Percentiles rank a stretch among this genome's conserved stretches.
Conservation (phyloP, 768 basidiomycete species). For the Ephemerocybe angulata region DNA sequence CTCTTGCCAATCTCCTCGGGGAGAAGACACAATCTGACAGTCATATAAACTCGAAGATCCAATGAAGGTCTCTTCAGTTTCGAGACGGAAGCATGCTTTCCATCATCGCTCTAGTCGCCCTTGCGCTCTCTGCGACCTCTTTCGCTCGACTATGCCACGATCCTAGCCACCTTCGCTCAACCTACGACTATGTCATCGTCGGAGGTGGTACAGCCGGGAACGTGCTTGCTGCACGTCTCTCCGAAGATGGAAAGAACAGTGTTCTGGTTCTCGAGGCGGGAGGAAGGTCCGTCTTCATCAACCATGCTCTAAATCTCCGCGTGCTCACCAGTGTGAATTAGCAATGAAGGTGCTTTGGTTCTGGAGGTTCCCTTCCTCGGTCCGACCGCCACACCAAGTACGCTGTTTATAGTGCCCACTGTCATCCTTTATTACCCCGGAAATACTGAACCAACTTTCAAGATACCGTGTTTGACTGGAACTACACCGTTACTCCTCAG, state of each 20-base stretch:
- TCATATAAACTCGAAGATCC: too few species aligned
- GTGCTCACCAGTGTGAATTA: background rate
- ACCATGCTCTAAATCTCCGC: background rate
- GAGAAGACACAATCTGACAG: too few species aligned
- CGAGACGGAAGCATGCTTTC: too few species aligned
- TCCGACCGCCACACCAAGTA: slow-evolving; percentile 1
- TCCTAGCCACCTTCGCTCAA: background rate
- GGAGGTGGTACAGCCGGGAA: slow-evolving; percentile 36
- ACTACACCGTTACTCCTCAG: slow-evolving; percentile 25
- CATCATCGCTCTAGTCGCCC: background rate
- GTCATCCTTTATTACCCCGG: background rate
- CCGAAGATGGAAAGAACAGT: slow-evolving; percentile 25
- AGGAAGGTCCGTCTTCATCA: slow-evolving; percentile 18
- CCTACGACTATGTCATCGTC: slow-evolving; percentile 29
- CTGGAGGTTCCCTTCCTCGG: slow-evolving; percentile 9
- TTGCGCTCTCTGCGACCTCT: background rate
- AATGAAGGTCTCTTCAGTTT: too few species aligned
- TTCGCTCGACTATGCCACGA: background rate
- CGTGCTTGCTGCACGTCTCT: slow-evolving; percentile 30
- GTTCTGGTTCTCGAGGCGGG: slow-evolving; percentile 33
- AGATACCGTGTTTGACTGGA: slow-evolving; percentile 25
- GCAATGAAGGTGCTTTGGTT: slow-evolving; percentile 10
- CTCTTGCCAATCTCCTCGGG: too few species aligned
- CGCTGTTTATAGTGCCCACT: background rate
- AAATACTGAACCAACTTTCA: slow-evolving; percentile 7